phyloP scores from a whole-genome alignment of 176 grass and related monocot genomes.

The Puccinellia tenuiflora region DNA sequence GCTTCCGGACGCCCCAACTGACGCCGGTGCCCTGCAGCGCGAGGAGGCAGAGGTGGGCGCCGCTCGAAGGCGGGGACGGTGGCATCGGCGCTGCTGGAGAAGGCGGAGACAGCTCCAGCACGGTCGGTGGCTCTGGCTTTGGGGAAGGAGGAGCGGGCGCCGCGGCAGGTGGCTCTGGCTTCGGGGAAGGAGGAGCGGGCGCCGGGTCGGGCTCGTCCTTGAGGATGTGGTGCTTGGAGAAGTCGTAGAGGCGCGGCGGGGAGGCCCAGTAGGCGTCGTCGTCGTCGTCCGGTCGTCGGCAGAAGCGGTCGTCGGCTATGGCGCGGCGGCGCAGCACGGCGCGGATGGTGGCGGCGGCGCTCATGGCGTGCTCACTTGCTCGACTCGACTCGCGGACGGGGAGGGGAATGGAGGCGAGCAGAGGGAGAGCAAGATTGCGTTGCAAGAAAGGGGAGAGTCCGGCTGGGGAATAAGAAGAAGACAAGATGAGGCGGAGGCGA shows the following conservation, averaged over 20 bases:
- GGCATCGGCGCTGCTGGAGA: neutral
- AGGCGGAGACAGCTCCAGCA: neutral
- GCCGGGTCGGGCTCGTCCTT: neutral
- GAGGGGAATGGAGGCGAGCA: neutral
- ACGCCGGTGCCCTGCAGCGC: slow-evolving; percentile 31
- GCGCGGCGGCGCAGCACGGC: slow-evolving; percentile 36
- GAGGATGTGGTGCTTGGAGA: neutral
- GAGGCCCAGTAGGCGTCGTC: slow-evolving; percentile 55
- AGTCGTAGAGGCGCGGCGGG: slow-evolving; percentile 36
- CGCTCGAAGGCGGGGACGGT: neutral
- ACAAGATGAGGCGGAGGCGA: too few relatives aligned
- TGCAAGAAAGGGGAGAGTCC: neutral
- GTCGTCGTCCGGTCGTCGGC: neutral
- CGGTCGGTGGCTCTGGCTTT: too few relatives aligned
- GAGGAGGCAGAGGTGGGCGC: neutral
- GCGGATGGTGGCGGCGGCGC: slow-evolving; percentile 6
- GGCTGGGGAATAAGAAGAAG: too few relatives aligned
- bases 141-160: neutral
- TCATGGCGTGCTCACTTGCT: slow-evolving; percentile 14
- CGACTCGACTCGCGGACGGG: too few relatives aligned
- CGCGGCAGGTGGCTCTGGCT: neutral
- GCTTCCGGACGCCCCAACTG: slow-evolving; percentile 50
- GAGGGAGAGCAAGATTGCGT: neutral
- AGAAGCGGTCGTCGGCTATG: neutral
- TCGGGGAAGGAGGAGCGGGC: neutral